Conservation (phyloP, 2,329 filamentous ascomycete species). For the Huntiella abstrusa region DNA sequence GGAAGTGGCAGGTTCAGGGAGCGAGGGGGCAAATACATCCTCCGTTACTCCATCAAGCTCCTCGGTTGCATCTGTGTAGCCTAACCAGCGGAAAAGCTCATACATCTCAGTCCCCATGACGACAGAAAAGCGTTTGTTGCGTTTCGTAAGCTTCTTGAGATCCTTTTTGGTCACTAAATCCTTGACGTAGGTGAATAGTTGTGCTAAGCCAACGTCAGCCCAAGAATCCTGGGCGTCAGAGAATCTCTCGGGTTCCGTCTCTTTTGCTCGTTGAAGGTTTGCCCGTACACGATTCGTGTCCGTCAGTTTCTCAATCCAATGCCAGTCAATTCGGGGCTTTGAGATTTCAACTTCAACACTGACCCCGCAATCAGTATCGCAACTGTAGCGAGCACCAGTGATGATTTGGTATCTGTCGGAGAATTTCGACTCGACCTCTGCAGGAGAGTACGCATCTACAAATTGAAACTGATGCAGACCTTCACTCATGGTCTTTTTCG, state of each 20-base stretch:
- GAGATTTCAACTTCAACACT: conserved; percentile 25
- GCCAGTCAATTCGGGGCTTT: conserved; percentile 25
- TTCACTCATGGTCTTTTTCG: conserved; percentile 5
- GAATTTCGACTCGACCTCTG: conserved; percentile 2
- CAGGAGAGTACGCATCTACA: conserved; percentile 5
- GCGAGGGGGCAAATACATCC: conserved; percentile 21
- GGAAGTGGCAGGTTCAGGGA: conserved; percentile 13
- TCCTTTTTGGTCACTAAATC: conserved; percentile 26
- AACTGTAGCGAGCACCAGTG: conserved; percentile 11
- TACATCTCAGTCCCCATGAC: conserved; percentile 33
- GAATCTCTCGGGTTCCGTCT: conserved; percentile 30
- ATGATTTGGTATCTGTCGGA: conserved; percentile 9
- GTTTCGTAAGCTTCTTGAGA: conserved; percentile 29
- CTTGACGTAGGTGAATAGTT: conserved; percentile 32
- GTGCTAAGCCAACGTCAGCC: conserved; percentile 22
- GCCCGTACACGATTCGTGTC: conserved; percentile 26
- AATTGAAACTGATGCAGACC: conserved; percentile 11
- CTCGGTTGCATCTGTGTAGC: conserved; percentile 25
- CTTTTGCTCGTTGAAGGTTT: conserved; percentile 22
- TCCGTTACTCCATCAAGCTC: conserved; percentile 23
- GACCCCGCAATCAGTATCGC: conserved; percentile 10
- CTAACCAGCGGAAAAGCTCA: conserved; percentile 28
- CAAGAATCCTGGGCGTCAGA: conserved; percentile 23
- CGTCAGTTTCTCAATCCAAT: conserved; percentile 25
- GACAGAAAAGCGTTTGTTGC: conserved; percentile 37